Conservation (phyloP, 257 asterid species). For the Nicotiana sylvestris region DNA sequence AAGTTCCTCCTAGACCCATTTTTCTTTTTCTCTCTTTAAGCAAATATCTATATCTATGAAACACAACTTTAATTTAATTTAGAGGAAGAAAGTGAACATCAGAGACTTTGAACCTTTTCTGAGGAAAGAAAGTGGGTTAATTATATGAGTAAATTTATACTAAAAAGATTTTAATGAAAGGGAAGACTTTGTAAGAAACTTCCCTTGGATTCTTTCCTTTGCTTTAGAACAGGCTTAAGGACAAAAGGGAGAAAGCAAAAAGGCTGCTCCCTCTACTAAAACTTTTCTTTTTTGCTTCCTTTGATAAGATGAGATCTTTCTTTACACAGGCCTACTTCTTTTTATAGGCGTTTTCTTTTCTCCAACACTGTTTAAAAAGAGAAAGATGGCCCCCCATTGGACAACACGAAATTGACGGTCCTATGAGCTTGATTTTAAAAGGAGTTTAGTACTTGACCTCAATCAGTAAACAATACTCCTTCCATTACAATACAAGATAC, state of each 20-base stretch:
- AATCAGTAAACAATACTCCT: too few species aligned
- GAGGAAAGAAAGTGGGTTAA: background rate
- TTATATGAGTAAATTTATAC: background rate
- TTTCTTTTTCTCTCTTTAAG: background rate
- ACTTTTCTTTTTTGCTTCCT: constrained; percentile 18
- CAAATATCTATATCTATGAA: background rate
- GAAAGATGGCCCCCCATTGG: constrained; percentile 17
- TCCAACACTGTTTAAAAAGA: constrained; percentile 11
- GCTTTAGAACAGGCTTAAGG: constrained; percentile 1
- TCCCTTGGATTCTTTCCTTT: constrained; percentile 27
- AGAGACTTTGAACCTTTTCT: background rate
- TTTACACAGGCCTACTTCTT: constrained; percentile 8
- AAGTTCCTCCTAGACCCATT: constrained; percentile 75
- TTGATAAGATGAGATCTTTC: constrained; percentile 15
- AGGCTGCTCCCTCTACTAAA: constrained; percentile 19
- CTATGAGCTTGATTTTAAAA: background rate
- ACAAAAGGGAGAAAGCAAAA: constrained; percentile 5
- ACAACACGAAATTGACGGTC: background rate
- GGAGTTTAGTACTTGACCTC: background rate
- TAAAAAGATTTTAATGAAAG: background rate
- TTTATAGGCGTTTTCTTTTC: constrained; percentile 38
- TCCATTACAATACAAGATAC: too few species aligned
- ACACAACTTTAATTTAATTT: background rate
- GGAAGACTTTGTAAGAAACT: constrained; percentile 10
- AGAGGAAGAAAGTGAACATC: background rate